Conservation (phyloP, 139 green algal species). For the Eudorina sp. region DNA sequence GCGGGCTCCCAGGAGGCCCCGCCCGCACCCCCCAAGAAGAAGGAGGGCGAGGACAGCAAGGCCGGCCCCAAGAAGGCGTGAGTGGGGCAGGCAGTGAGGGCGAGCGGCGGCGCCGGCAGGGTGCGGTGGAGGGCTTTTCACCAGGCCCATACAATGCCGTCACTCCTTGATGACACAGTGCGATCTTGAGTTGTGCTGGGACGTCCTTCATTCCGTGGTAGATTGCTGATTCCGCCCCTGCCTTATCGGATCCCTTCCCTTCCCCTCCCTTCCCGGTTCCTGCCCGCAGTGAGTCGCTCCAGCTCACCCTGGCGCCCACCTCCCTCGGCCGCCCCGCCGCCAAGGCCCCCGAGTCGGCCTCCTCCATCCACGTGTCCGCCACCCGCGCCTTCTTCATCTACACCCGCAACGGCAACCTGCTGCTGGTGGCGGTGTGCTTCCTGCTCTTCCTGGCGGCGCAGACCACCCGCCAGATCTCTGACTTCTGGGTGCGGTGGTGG, state of each 20-base stretch:
- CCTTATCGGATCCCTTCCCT: too few species aligned
- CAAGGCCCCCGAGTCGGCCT: neutral
- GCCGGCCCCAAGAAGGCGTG: neutral
- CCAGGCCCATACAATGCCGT: too few species aligned
- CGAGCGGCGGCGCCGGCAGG: too few species aligned
- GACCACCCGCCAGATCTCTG: constrained; percentile 55
- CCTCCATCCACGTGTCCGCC: neutral
- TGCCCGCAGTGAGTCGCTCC: constrained; percentile 25
- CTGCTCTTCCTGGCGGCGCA: constrained; percentile 70
- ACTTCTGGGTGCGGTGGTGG: constrained; percentile 63
- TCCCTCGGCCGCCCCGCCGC: neutral
- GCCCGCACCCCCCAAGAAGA: constrained; percentile 44
- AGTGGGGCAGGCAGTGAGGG: too few species aligned
- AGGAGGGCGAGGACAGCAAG: constrained; percentile 49
- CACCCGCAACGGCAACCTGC: constrained; percentile 50
- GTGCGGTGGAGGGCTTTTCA: too few species aligned
- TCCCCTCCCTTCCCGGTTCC: too few species aligned
- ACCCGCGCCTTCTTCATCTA: constrained; percentile 52
- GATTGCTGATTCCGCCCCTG: too few species aligned
- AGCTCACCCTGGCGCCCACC: constrained; percentile 43
- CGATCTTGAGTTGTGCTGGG: too few species aligned
- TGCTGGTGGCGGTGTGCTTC: constrained; percentile 54
- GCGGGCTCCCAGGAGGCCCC: constrained; percentile 62
- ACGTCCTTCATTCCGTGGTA: too few species aligned
- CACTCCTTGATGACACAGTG: too few species aligned